These are phyloP conservation scores for Prunus yedoensis DNA, from an alignment of 331 rosid species.

Conservation along the genomic window DNA sequence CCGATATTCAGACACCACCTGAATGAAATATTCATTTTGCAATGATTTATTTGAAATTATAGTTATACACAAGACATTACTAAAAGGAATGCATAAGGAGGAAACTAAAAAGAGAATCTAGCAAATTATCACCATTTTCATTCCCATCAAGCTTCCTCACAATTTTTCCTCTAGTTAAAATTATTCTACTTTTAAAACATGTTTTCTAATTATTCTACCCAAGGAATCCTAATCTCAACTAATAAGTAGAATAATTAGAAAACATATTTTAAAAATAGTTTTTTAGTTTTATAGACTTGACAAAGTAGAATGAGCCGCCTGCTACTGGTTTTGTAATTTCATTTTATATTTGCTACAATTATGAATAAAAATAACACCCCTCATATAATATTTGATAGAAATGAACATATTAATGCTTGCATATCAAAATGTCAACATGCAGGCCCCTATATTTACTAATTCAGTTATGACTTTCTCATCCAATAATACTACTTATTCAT, in stretches of 20 bases:
- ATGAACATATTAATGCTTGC: neutral
- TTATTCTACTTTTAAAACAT: no score
- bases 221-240: neutral
- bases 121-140: neutral
- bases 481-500: neutral
- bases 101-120: no score
- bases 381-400: neutral
- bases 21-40: conserved; percentile 10
- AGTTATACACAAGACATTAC: no score
- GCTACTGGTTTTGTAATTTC: neutral
- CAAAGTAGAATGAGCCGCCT: neutral
- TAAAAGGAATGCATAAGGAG: neutral
- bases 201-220: neutral
- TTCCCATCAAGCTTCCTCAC: no score
- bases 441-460: neutral
- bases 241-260: neutral
- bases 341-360: neutral
- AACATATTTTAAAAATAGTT: neutral
- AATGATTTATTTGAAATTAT: neutral
- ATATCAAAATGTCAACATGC: neutral
- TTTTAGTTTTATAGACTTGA: neutral
- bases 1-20: conserved; percentile 78
- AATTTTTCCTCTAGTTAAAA: no score
- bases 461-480: neutral
- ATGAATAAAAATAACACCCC: neutral